Evolutionary conservation across 2,329 filamentous ascomycete genomes (phyloP), one percentile per base, ranked within the genome.

Genomic region (Ophiostoma sp.): DNA sequence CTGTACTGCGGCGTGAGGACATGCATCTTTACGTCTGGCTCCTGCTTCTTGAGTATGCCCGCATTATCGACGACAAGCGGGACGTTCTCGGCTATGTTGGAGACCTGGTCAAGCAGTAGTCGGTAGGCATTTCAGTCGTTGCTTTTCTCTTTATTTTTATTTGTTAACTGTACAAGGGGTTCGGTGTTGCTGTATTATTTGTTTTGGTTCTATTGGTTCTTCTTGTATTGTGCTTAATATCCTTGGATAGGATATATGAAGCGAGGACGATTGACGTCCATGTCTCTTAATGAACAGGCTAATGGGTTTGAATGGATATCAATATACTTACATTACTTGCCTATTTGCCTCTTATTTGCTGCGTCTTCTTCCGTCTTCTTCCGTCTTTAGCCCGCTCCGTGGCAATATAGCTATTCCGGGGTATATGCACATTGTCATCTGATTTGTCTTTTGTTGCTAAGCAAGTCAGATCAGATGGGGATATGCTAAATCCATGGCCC

Each of bases 11-110:
- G 68, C 81, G 82, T 39, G 87, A 89, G 72, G 89, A 91, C 74
- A 90, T 90, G 87, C 78, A 82, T 70, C 79, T 91, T 10, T 91
- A 91, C 76, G 82, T 88, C 33, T 87, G 86, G 79, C 80, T 88
- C 60, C 74, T 91, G 71, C 77, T 88, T 57, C 79, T 88, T 41
- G 86, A 88, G 76, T 87, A 85, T 77, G 85, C 82, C 33, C 77
- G 85, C 41, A 78, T 87, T 20, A 80, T 78, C 57, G 83, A 83
- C 71, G 81, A 82, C 69, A 77, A 80, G 64, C 76, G 82, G 60
- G 77, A 83, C 17, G 78, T 75, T 27, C 74, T 85, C 27, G 83
- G 77, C 1, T 85, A 77, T 71, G 80, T 84, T 8, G 79, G 73
- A 3, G 83, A 85, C 71, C 72, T 84, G 33, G 7, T 23, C 36